phyloP scores from a whole-genome alignment of 768 basidiomycete species.

The Xanthoconium purpureum region DNA sequence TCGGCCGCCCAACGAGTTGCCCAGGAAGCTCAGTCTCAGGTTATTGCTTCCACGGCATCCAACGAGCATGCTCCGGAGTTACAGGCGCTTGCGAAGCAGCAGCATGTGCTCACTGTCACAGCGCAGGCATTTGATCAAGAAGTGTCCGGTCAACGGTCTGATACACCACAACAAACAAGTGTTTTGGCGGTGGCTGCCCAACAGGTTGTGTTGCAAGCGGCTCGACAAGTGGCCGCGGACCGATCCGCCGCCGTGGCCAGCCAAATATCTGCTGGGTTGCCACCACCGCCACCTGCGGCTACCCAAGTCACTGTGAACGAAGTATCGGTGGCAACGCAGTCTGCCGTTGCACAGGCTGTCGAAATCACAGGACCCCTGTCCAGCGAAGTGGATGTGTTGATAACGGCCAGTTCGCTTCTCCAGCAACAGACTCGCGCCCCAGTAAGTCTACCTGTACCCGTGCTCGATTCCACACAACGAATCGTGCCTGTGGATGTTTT shows the following conservation, averaged over 20 bases:
- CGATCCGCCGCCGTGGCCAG: conserved; percentile 42
- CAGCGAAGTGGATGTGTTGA: conserved; percentile 78
- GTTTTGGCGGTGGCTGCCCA: conserved; percentile 73
- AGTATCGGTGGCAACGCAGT: conserved; percentile 61
- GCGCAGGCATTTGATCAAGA: conserved; percentile 76
- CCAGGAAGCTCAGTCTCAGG: conserved; percentile 67
- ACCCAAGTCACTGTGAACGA: conserved; percentile 53
- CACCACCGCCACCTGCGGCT: conserved; percentile 29
- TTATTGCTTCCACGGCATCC: conserved; percentile 50
- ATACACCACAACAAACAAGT: conserved; percentile 48
- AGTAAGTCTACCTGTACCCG: conserved; percentile 24
- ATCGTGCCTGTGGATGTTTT: conserved; percentile 28
- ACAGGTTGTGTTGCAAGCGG: conserved; percentile 78
- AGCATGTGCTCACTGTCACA: conserved; percentile 68
- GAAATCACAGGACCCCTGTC: conserved; percentile 69
- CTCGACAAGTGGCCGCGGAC: conserved; percentile 54
- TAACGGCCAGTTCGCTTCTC: conserved; percentile 58
- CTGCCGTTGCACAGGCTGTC: conserved; percentile 81
- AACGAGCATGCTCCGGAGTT: conserved; percentile 47
- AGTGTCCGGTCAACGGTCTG: conserved; percentile 49
- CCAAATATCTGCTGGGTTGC: conserved; percentile 41
- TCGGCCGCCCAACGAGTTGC: conserved; percentile 76
- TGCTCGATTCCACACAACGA: conserved; percentile 27
- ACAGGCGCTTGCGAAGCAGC: conserved; percentile 75
- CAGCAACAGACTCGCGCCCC: conserved; percentile 41